Base-by-base conservation (phyloP, 2,329 filamentous ascomycete genomes). In the Fusarium albosuccineum region DNA sequence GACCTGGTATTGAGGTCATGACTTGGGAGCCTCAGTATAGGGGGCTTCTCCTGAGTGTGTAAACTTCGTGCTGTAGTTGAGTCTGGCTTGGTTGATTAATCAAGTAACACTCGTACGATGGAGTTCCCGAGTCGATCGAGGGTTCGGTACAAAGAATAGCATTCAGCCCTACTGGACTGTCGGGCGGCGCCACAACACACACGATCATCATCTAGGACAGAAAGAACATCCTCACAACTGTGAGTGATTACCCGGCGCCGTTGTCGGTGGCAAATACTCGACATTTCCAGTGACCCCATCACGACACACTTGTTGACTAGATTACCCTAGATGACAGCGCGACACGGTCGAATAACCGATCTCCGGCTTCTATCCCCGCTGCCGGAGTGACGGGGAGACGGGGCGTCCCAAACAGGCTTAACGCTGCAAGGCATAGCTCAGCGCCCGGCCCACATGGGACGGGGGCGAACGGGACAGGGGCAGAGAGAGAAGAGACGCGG, bases 401-500 rank as follows among this genome's bases (percentile, higher is more conserved):
- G 44, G 51, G 65, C 33, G 16, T 27, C 16, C 56, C 55, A 64
- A 59, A 39, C 49, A 10, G 50, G 36, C 10, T 57, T 69, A 69
- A 67, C 60, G 45, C 27, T 54, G 17, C 33, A 57, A 10, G 46
- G 52, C 26, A 45, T 69, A 67, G 63, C 42, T 44, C 49, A 14
- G 42, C 42, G 26, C 4, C 6, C 39, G 66, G 27, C 60, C 67
- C 66, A 70, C 59, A 70, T 67, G 34, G 36, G 7, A 66, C 60
- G 67, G 63, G 64, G 63, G 30, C 66, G 48, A 69, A 70, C 66
- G 59, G 59, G 66, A 64, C 66, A 70, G 66, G 66, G 66, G 63
- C 27, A 62, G 51, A 67, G 48, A 41, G 44, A 64, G 44, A 56
- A 51, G 53, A 68, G 64, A 54, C 48, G 42, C 22, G 42, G 60